These are phyloP conservation scores for Exophiala dermatitidis DNA, from an alignment of 2,329 filamentous ascomycete species.

Conservation along the genomic window DNA sequence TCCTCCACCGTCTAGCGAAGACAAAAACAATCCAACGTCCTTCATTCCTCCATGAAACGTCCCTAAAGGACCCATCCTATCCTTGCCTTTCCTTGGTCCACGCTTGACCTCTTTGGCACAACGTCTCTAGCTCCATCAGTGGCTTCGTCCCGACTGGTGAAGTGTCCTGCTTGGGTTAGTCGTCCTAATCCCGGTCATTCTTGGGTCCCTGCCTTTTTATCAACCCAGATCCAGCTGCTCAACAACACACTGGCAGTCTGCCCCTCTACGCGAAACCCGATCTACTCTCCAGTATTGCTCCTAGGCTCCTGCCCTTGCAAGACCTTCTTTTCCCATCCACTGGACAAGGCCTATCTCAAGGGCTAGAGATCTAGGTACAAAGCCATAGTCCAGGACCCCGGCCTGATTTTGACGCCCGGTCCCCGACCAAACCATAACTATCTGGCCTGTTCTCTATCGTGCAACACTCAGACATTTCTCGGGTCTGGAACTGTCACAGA, in stretches of 20 bases:
- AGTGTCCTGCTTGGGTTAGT: neutral
- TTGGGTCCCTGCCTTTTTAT: neutral
- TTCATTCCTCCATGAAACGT: constrained; percentile 1
- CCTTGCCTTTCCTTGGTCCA: neutral
- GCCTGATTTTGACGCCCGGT: constrained; percentile 9
- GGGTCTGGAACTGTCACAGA: constrained; percentile 5
- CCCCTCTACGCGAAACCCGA: neutral
- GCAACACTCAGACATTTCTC: constrained; percentile 10
- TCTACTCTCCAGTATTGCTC: constrained; percentile 4
- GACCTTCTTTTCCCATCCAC: constrained; percentile 1
- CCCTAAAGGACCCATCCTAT: neutral
- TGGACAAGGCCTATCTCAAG: constrained; percentile 8
- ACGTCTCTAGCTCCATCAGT: neutral
- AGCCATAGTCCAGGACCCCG: constrained; percentile 19
- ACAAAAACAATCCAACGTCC: neutral
- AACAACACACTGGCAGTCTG: constrained; percentile 3
- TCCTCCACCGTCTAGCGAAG: neutral
- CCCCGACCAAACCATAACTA: constrained; percentile 21
- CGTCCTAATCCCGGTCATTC: neutral
- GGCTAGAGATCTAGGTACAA: constrained; percentile 14
- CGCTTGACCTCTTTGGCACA: neutral
- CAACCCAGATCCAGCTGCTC: neutral
- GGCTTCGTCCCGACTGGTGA: neutral
- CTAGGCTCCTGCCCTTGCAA: constrained; percentile 1
- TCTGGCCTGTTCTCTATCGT: constrained; percentile 11